These are phyloP conservation scores for Biancaea sappan DNA, from an alignment of 306 rosid species.

Conservation along the genomic window DNA sequence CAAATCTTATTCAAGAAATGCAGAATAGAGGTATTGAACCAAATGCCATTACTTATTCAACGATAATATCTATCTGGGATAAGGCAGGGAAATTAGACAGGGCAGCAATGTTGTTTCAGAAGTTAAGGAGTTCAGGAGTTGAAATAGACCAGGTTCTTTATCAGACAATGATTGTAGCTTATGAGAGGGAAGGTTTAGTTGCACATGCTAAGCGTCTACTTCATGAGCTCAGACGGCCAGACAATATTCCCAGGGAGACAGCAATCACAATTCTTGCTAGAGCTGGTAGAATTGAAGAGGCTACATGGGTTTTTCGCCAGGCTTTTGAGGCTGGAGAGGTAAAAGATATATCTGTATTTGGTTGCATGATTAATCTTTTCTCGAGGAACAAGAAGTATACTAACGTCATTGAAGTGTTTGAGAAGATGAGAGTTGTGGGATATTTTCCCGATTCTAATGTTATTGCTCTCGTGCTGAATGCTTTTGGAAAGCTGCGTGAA, in stretches of 20 bases:
- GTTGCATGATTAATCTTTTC: conserved; percentile 75
- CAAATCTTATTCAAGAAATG: conserved; percentile 89
- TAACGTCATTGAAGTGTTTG: conserved; percentile 79
- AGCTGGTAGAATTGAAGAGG: conserved; percentile 92
- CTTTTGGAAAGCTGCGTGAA: conserved; percentile 78
- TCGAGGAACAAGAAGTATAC: conserved; percentile 71
- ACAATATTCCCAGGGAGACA: conserved; percentile 77
- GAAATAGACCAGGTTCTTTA: conserved; percentile 86
- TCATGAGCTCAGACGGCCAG: conserved; percentile 74
- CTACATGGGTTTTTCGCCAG: conserved; percentile 94
- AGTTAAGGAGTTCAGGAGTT: conserved; percentile 83
- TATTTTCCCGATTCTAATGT: conserved; percentile 85
- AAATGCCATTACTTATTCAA: conserved; percentile 87
- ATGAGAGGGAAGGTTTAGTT: conserved; percentile 86
- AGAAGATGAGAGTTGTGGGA: conserved; percentile 78
- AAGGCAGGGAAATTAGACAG: conserved; percentile 89
- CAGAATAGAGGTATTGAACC: conserved; percentile 81
- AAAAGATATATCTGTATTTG: conserved; percentile 75
- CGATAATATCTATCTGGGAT: conserved; percentile 91
- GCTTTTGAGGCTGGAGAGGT: conserved; percentile 76
- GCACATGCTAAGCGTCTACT: conserved; percentile 91
- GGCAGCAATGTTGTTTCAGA: conserved; percentile 85
- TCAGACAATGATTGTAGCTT: conserved; percentile 93
- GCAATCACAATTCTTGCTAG: conserved; percentile 77
- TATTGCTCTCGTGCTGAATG: conserved; percentile 83